Base-by-base conservation (phyloP, 2,329 filamentous ascomycete species). In the Ampelomyces quisqualis region DNA sequence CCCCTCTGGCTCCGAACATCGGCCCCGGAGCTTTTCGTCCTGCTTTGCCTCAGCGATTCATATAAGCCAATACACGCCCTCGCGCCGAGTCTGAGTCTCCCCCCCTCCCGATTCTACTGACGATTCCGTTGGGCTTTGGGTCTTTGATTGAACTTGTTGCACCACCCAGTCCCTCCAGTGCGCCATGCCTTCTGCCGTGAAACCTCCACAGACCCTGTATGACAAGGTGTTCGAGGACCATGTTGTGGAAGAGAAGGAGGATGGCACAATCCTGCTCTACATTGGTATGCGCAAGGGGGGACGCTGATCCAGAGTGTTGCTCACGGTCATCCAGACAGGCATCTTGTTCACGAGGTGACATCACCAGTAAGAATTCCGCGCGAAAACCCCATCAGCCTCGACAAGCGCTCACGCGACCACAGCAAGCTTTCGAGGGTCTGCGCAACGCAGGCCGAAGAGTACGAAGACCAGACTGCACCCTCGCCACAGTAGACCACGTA, bases 341-440 rank as follows among this genome's bases (percentile, higher is more conserved):
- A 98, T 77, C 79, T 98, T 49, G 90, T 97, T 49, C 93, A 98
- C 70, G 93, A 98, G 77, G 93, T 98, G 68, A 98, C 93, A 60
- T 96, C 91, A 60, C 93, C 93, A 51, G 86, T 90, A 79, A 67
- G 71, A 43, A 47, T 34, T 19, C 32, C 9, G 34, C 34, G 47
- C 37, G 28, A 14, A 11, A 22, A 11, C 13, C 27, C 34, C 32
- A 42, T 14, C 15, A 20, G 6, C 15, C 5, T 30, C 21, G 15
- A 14, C 21, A 40, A 27, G 20, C 27, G 38, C 51, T 57, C n/a
- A 60, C 47, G 48, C 32, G 14, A 40, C 27, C 22, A 60, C 64
- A 90, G 84, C 93, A 97, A 88, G 93, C 93, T 33, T 98, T 97
- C 62, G 93, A 98, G 70, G 91, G 91, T 36, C 81, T 97, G 38